These are phyloP conservation scores for Aspergillus indologenus DNA, from an alignment of 495 filamentous ascomycete genomes.

Conservation along the genomic window DNA sequence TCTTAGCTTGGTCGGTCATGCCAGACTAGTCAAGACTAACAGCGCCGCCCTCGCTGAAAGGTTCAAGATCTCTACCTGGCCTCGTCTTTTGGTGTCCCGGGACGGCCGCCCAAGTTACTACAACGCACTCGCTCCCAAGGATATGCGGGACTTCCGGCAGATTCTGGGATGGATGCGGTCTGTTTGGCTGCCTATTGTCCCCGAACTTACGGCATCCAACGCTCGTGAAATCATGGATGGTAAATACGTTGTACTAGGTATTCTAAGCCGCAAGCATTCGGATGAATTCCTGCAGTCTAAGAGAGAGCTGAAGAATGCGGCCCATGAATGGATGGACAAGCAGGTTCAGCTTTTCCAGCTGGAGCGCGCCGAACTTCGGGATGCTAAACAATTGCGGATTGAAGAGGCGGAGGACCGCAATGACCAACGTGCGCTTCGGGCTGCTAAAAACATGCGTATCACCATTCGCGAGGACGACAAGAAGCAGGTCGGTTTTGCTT, in stretches of 20 bases:
- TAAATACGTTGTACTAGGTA: conserved; percentile 86
- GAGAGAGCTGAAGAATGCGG: conserved; percentile 92
- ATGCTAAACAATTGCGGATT: conserved; percentile 90
- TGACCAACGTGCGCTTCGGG: conserved; percentile 79
- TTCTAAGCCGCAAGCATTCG: conserved; percentile 74
- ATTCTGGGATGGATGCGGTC: conserved; percentile 91
- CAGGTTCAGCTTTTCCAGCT: conserved; percentile 83
- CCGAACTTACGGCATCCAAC: conserved; percentile 88
- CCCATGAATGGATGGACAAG: conserved; percentile 97
- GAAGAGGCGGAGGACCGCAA: conserved; percentile 94
- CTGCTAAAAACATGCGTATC: conserved; percentile 89
- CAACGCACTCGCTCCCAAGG: conserved; percentile 72
- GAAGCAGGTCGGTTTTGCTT: conserved; percentile 93
- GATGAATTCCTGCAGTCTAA: conserved; percentile 76
- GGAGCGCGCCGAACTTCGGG: conserved; percentile 86
- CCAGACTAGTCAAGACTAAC: conserved; percentile 84
- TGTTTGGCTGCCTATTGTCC: conserved; percentile 96
- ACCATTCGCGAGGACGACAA: conserved; percentile 81
- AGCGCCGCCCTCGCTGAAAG: conserved; percentile 66
- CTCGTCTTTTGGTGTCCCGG: conserved; percentile 81
- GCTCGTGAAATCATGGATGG: conserved; percentile 92
- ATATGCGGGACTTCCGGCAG: conserved; percentile 82
- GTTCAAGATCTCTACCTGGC: conserved; percentile 96
- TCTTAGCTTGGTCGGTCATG: conserved; percentile 83
- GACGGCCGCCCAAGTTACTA: conserved; percentile 89